Conservation (phyloP, 352 stramenopile genomes). For the Phytopythium vexans region DNA sequence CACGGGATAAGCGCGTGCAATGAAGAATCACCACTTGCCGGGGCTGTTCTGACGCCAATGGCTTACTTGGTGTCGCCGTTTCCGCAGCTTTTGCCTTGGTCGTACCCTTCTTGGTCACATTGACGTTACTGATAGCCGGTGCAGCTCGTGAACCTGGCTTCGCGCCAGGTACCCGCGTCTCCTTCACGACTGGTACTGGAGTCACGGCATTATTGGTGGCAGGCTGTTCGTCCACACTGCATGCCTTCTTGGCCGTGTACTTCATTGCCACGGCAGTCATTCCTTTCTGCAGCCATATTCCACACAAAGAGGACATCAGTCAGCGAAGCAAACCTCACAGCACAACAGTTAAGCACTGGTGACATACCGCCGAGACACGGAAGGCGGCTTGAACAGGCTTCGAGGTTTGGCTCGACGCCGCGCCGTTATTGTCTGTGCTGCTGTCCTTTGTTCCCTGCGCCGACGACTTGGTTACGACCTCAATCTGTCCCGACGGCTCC, state of each 20-base stretch:
- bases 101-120: conserved; percentile 10
- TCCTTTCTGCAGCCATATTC: conserved; percentile 35
- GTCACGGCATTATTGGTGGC: background rate
- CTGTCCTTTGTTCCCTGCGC: conserved; percentile 13
- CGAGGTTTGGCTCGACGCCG: background rate
- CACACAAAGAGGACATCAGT: background rate
- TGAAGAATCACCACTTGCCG: conserved; percentile 44
- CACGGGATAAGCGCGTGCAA: conserved; percentile 33
- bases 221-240: background rate
- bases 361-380: conserved; percentile 48
- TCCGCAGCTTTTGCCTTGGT: conserved; percentile 7
- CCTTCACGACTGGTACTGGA: conserved; percentile 6
- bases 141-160: background rate
- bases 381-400: conserved; percentile 19
- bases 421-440: conserved; percentile 2
- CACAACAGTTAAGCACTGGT: background rate
- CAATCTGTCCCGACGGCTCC: conserved; percentile 44
- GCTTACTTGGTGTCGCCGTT: background rate
- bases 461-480: conserved; percentile 51
- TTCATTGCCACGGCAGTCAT: conserved; percentile 79
- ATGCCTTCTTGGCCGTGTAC: conserved; percentile 20
- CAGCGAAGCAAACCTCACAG: background rate
- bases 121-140: too few relatives aligned
- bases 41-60: conserved; percentile 4
- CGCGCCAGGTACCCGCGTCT: conserved; percentile 9